A percentile compares a stretch with the other conserved stretches of the same genome.
Evolutionary conservation across 192 early-diverging fungal species (phyloP).

Genomic region (Umbelopsis ramanniana): DNA sequence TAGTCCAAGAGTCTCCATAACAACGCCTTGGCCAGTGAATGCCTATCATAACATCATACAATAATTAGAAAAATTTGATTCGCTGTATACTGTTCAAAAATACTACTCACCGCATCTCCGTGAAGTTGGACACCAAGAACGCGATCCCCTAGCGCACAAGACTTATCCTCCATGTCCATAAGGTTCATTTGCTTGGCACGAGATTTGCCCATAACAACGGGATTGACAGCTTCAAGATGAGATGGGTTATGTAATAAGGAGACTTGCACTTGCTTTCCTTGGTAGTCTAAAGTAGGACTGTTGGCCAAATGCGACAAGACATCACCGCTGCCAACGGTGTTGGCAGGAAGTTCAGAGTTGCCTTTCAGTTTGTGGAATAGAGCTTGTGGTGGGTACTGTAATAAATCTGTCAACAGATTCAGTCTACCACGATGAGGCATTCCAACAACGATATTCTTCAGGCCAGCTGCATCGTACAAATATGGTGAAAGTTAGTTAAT

Average conservation of each 20-base stretch:
- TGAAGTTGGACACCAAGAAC: constrained; percentile 95
- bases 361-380: constrained; percentile 97
- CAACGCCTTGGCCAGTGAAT: constrained; percentile 88
- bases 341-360: constrained; percentile 85
- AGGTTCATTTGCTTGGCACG: constrained; percentile 91
- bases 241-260: constrained; percentile 97
- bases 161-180: constrained; percentile 59
- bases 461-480: constrained; percentile 52
- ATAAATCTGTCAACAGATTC: constrained; percentile 88
- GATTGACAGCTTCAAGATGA: constrained; percentile 96
- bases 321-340: constrained; percentile 83
- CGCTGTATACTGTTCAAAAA: constrained; percentile 28
- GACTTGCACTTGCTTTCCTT: constrained; percentile 70
- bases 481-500: neutral
- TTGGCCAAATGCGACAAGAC: constrained; percentile 90
- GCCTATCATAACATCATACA: constrained; percentile 41
- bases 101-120: constrained; percentile 82
- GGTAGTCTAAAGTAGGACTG: constrained; percentile 78
- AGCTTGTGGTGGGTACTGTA: constrained; percentile 78
- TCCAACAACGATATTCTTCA: constrained; percentile 85
- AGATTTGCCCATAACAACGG: constrained; percentile 94
- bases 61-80: constrained; percentile 6
- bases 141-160: constrained; percentile 89
- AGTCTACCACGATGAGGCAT: constrained; percentile 98
- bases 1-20: constrained; percentile 94